Conservation (phyloP, 768 basidiomycete genomes). For the Sutorius australiensis region DNA sequence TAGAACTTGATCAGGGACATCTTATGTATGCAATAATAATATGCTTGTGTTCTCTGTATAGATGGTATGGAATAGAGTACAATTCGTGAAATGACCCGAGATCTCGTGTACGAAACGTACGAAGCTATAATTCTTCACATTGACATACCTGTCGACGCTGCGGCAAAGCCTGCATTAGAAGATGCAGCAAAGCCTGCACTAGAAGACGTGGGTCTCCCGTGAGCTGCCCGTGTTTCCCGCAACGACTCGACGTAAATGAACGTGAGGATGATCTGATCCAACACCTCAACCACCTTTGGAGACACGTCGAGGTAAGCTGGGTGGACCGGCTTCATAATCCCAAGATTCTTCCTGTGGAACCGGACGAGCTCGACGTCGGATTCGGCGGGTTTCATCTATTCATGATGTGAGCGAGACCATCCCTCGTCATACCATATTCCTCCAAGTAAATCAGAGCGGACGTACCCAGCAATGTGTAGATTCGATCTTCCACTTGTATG, state of each 20-base stretch:
- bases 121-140: background rate
- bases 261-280: constrained; percentile 28
- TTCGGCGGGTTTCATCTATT: constrained; percentile 17
- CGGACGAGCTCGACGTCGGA: constrained; percentile 19
- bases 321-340: constrained; percentile 16
- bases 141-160: background rate
- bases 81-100: too few species aligned
- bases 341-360: constrained; percentile 24
- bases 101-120: too few species aligned
- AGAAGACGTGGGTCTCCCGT: too few species aligned
- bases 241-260: constrained; percentile 23
- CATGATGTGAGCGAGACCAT: background rate
- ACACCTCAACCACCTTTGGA: constrained; percentile 11
- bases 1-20: background rate
- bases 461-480: constrained; percentile 26
- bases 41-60: background rate
- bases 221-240: constrained; percentile 4
- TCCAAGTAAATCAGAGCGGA: background rate
- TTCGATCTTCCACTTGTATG: constrained; percentile 34
- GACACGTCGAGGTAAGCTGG: constrained; percentile 25
- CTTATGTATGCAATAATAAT: background rate
- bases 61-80: background rate
- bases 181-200: too few species aligned
- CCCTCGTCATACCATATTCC: background rate
- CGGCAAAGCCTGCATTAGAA: too few species aligned